phyloP scores from a whole-genome alignment of 495 filamentous ascomycete genomes.

The Xylaria castorea region DNA sequence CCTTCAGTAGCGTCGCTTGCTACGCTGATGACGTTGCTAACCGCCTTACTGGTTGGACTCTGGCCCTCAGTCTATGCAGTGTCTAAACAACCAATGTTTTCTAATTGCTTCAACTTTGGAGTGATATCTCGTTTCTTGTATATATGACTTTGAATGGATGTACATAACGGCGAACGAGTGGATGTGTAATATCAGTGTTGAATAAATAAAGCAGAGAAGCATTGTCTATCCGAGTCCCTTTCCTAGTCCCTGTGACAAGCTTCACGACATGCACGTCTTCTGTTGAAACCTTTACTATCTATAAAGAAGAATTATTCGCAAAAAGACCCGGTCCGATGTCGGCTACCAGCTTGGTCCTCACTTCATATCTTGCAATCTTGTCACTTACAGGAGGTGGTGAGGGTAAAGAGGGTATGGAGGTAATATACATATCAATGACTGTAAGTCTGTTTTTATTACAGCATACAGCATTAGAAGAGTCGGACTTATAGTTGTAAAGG shows the following conservation, averaged over 20 bases:
- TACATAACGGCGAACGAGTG: neutral
- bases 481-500: neutral
- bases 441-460: neutral
- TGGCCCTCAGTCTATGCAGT: neutral
- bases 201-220: neutral
- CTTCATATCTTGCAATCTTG: neutral
- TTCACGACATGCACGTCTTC: neutral
- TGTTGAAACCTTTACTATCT: neutral
- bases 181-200: neutral
- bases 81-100: neutral
- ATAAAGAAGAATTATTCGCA: neutral
- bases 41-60: slow-evolving; percentile 55
- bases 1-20: slow-evolving; percentile 54
- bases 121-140: slow-evolving; percentile 7
- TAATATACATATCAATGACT: neutral
- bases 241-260: neutral
- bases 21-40: slow-evolving; percentile 66
- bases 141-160: neutral
- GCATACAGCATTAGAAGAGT: neutral
- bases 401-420: neutral
- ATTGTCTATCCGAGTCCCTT: neutral
- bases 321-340: neutral
- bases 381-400: neutral
- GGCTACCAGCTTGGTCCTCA: too few relatives aligned
- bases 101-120: neutral